phyloP scores from a whole-genome alignment of 768 basidiomycete species.

The Suillus paluster region DNA sequence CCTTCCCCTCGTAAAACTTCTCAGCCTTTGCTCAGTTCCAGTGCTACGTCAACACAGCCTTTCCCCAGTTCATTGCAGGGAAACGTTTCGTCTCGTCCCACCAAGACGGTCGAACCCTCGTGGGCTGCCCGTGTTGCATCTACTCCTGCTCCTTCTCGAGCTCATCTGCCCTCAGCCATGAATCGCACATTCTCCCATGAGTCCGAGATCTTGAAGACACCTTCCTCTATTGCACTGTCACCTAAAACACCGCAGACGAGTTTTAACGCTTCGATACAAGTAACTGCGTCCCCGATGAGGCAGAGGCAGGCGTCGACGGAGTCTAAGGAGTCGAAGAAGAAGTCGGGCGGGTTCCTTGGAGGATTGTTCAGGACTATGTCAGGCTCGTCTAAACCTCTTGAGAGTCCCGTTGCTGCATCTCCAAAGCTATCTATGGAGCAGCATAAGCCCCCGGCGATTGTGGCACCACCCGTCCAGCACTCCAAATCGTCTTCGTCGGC shows the following conservation, averaged over 20 bases:
- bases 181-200: slow-evolving; percentile 50
- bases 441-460: slow-evolving; percentile 12
- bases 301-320: slow-evolving; percentile 32
- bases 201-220: slow-evolving; percentile 59
- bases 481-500: slow-evolving; percentile 18
- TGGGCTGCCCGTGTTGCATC: slow-evolving; percentile 32
- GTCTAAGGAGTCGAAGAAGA: slow-evolving; percentile 39
- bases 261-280: slow-evolving; percentile 6
- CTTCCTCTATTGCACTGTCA: slow-evolving; percentile 64
- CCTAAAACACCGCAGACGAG: slow-evolving; percentile 30
- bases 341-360: slow-evolving; percentile 30
- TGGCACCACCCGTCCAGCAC: slow-evolving; percentile 3
- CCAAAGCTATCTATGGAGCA: slow-evolving; percentile 26
- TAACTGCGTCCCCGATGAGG: slow-evolving; percentile 22
- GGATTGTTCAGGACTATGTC: slow-evolving; percentile 37
- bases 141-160: slow-evolving; percentile 34
- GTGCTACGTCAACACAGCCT: slow-evolving; percentile 29
- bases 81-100: neutral
- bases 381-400: slow-evolving; percentile 32
- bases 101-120: slow-evolving; percentile 1
- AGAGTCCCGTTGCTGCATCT: slow-evolving; percentile 27
- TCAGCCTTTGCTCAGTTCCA: slow-evolving; percentile 30
- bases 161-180: slow-evolving; percentile 26
- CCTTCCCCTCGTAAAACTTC: slow-evolving; percentile 33
- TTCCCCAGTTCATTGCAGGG: slow-evolving; percentile 28